Conservation (phyloP, 148 eudicot genomes). For the Vaccinium darrowii region DNA sequence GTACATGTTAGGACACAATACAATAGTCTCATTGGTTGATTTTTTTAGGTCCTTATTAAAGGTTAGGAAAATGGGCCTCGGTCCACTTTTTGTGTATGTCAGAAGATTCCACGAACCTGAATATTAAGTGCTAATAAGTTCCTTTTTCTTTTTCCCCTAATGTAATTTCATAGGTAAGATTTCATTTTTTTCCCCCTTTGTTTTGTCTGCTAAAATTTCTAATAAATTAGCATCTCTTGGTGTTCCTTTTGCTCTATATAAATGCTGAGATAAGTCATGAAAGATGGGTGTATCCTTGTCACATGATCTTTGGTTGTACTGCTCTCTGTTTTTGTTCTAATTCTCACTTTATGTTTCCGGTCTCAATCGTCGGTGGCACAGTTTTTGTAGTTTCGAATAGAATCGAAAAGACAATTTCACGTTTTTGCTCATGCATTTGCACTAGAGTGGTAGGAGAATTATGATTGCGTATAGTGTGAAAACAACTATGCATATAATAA, state of each 20-base stretch:
- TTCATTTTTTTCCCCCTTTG: neutral
- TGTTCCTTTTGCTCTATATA: no score
- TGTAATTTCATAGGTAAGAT: neutral
- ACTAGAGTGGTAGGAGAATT: no score
- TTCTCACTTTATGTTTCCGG: neutral
- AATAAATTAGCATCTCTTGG: no score
- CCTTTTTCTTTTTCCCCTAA: neutral
- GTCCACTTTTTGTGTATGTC: neutral
- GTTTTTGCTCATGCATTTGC: neutral
- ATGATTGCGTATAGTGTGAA: no score
- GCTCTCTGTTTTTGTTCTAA: neutral
- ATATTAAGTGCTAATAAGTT: neutral
- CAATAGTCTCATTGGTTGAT: slow-evolving; percentile 11
- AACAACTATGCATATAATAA: no score
- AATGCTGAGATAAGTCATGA: no score
- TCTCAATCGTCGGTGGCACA: neutral
- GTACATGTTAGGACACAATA: slow-evolving; percentile 5
- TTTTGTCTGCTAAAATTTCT: neutral
- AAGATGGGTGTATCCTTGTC: no score
- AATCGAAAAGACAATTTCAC: neutral
- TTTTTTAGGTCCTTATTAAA: neutral
- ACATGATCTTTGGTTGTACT: no score
- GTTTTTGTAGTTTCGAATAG: neutral
- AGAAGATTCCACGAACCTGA: neutral
- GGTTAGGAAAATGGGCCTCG: neutral